phyloP scores from a whole-genome alignment of 169 alveolate species.

The Plasmodium gallinaceum region DNA sequence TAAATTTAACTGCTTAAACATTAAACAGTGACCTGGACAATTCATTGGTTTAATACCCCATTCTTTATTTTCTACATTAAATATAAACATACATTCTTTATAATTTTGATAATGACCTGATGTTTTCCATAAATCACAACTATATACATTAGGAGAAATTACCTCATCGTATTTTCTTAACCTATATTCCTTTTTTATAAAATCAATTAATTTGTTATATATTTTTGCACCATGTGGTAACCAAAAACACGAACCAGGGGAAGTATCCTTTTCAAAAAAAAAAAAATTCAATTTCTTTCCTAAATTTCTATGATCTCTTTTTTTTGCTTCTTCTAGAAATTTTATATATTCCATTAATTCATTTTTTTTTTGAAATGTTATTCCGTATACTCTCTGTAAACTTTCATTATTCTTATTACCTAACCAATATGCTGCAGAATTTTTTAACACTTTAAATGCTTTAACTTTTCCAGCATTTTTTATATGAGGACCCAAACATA shows the following conservation, averaged over 20 bases:
- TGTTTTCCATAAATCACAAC: constrained; percentile 96
- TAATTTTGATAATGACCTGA: constrained; percentile 99
- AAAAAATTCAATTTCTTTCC: constrained; percentile 95
- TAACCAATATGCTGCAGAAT: constrained; percentile 99
- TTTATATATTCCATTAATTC: constrained; percentile 94
- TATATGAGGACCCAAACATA: constrained; percentile 99
- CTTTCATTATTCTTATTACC: constrained; percentile 96
- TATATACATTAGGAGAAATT: constrained; percentile 96
- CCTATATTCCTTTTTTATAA: constrained; percentile 91
- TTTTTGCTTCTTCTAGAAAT: constrained; percentile 97
- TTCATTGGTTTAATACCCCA: constrained; percentile 99
- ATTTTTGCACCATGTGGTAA: constrained; percentile 97
- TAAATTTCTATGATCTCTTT: constrained; percentile 98
- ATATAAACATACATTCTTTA: constrained; percentile 91
- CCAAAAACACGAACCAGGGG: constrained; percentile 96
- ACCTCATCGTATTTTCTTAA: constrained; percentile 93
- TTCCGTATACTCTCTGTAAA: constrained; percentile 99
- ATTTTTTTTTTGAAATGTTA: constrained; percentile 96
- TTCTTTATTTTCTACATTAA: constrained; percentile 96
- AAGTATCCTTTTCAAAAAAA: constrained; percentile 94
- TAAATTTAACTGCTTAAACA: constrained; percentile 93
- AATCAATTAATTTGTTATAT: constrained; percentile 95
- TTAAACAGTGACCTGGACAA: constrained; percentile 99
- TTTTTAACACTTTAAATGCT: constrained; percentile 95
- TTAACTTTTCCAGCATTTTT: constrained; percentile 96